Base-by-base conservation (phyloP, 345 rosid species). In the Psidium friedrichsthalianum region DNA sequence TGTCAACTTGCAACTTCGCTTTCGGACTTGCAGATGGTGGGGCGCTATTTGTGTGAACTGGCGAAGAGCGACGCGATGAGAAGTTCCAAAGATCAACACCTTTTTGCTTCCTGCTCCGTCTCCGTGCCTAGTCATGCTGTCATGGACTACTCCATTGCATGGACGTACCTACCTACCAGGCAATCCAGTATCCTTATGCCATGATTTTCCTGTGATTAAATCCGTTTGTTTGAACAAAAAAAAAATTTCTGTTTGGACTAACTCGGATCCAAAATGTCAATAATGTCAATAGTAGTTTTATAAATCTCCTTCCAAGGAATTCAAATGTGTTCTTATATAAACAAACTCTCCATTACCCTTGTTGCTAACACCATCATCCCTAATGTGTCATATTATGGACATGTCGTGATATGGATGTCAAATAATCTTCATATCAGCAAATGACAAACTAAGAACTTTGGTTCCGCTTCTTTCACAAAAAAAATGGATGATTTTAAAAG, bases 401-500 rank as follows among this genome's bases (percentile, higher is more conserved):
- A 3, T 61, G 74, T 18, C 10, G 40, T 27, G 21, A 61, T 29
- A 61, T 6, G 21, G 21, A 40, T 61, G 18, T 61, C 40, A 6
- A 59, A 59, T 29, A 27, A 14, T 9, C 11, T 29, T 61, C 74
- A 15, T 29, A 53, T 14, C 6, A 53, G 21, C 18, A 15, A 15
- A 53, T 6, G 20, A 1, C 21, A 5, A 6, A 14, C 7, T 6
- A 53, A 53, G 11, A 58, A 27, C 1, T 59, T 59, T 6, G 20
- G 32, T 8, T 27, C 21, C 0, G 2, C 27, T 15, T 27, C 14
- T 27, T 59, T 14, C 8, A 0, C 4, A 3, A 2, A n/a, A 2
- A n/a, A 58, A 12, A 27, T 3, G 3, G 11, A 58, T 58, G 18
- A 59, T 27, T 15, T 59, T 5, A 16, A 13, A 59, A n/a, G 14